A percentile compares a stretch with the other conserved stretches of the same genome.
Evolutionary conservation across 2,329 filamentous ascomycete genomes (phyloP).

Genomic region (Claviceps africana): DNA sequence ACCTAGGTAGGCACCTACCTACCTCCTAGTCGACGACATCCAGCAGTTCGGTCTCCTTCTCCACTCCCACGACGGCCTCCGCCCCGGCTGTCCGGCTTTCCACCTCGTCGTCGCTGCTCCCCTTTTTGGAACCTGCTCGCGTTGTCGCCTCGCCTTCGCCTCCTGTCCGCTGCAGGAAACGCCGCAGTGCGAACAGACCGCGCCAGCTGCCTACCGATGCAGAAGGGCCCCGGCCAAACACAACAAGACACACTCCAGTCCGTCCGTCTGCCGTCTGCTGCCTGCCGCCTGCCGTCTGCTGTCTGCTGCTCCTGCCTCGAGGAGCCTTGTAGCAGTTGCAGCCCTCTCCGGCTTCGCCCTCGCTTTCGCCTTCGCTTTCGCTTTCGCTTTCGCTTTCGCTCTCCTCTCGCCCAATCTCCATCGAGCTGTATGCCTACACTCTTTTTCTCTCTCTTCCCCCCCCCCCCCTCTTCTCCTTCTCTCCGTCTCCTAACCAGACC

Average conservation of each 20-base stretch:
- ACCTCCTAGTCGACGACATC: slow-evolving; percentile 1
- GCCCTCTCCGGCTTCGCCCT: neutral
- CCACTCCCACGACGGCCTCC: slow-evolving; percentile 9
- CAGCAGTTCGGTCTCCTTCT: slow-evolving; percentile 6
- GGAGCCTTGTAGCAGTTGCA: neutral
- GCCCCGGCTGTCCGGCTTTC: slow-evolving; percentile 9
- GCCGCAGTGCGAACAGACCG: slow-evolving; percentile 6
- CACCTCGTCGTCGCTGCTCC: neutral
- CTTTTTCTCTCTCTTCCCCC: neutral
- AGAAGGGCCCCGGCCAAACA: slow-evolving; percentile 6
- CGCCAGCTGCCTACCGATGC: slow-evolving; percentile 8
- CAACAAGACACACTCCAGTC: no score
- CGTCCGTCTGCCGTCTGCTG: neutral
- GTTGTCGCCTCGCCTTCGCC: slow-evolving; percentile 1
- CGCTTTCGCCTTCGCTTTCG: no score
- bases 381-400: no score
- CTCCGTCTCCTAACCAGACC: neutral
- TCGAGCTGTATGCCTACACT: no score
- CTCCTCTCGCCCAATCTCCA: no score
- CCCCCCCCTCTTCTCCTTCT: no score
- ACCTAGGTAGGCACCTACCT: no score
- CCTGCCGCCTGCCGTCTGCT: neutral
- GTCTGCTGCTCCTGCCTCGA: neutral
- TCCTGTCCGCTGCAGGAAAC: slow-evolving; percentile 4
- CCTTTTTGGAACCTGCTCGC: slow-evolving; percentile 6